These are phyloP conservation scores for Fonsecaea monophora DNA, from an alignment of 2,329 filamentous ascomycete species.

Conservation along the genomic window DNA sequence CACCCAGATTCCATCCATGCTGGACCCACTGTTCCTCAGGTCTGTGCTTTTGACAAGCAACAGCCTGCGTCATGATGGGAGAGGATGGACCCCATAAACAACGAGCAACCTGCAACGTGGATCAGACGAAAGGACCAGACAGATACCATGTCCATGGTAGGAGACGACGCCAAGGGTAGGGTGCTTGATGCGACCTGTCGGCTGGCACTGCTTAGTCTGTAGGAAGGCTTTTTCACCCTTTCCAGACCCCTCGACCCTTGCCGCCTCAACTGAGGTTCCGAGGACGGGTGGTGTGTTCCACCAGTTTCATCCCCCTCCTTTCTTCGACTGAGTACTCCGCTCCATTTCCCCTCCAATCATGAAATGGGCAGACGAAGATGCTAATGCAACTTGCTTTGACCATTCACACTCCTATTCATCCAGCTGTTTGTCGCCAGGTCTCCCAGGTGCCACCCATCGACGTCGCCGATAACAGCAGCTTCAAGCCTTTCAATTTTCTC, in stretches of 20 bases:
- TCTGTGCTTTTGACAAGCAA: constrained; percentile 1
- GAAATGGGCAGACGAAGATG: neutral
- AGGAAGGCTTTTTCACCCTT: neutral
- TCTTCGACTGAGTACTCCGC: neutral
- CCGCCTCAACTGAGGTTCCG: neutral
- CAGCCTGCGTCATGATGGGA: constrained; percentile 13
- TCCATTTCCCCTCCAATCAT: constrained; percentile 10
- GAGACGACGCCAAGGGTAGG: constrained; percentile 5
- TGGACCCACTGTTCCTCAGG: neutral
- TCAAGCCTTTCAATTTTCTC: neutral
- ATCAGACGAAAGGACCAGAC: constrained; percentile 31
- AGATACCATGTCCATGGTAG: constrained; percentile 13
- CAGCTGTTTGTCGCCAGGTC: constrained; percentile 2
- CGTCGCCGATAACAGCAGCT: neutral
- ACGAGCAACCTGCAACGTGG: constrained; percentile 17
- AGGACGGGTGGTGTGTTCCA: neutral
- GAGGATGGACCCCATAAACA: constrained; percentile 7
- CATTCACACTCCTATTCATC: constrained; percentile 7
- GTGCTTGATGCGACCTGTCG: neutral
- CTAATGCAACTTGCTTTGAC: constrained; percentile 17
- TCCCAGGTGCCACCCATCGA: constrained; percentile 3
- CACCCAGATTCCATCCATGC: neutral
- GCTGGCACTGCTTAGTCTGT: neutral
- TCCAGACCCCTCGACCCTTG: neutral
- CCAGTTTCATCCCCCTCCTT: constrained; percentile 11